These are phyloP conservation scores for Medicago arabica DNA, from an alignment of 306 rosid genomes.

Conservation along the genomic window DNA sequence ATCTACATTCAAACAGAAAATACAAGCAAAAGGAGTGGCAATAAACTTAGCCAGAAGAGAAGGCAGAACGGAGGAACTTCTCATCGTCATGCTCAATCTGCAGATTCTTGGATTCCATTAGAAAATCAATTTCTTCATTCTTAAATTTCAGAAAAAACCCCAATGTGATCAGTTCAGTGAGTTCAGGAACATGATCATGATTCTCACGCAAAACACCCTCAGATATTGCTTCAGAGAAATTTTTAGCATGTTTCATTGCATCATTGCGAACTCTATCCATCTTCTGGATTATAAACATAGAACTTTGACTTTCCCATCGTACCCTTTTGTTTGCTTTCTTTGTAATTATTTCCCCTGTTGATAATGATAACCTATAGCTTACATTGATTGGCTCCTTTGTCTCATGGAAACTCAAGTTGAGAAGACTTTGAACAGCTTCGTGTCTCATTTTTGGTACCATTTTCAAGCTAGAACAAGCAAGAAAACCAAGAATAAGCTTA, in stretches of 20 bases:
- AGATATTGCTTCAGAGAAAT: too few relatives aligned
- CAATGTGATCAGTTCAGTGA: too few relatives aligned
- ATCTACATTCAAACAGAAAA: too few relatives aligned
- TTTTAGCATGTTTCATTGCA: not conserved
- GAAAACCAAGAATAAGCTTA: slow-evolving; percentile 70
- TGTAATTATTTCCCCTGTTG: slow-evolving; percentile 46
- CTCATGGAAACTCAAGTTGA: slow-evolving; percentile 57
- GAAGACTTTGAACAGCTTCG: slow-evolving; percentile 53
- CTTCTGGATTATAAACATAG: slow-evolving; percentile 51
- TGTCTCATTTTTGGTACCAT: slow-evolving; percentile 60
- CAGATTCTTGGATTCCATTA: too few relatives aligned
- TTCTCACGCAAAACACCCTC: slow-evolving; percentile 30
- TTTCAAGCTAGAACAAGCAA: slow-evolving; percentile 61
- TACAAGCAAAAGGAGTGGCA: too few relatives aligned
- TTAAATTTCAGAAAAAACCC: too few relatives aligned
- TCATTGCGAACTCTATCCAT: slow-evolving; percentile 40
- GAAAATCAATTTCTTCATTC: too few relatives aligned
- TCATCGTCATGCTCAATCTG: too few relatives aligned
- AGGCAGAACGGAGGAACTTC: too few relatives aligned
- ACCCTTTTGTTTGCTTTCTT: slow-evolving; percentile 8
- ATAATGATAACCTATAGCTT: slow-evolving; percentile 50
- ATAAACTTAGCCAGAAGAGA: too few relatives aligned
- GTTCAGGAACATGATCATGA: too few relatives aligned
- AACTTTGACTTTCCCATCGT: not conserved
- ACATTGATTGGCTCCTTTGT: slow-evolving; percentile 56